A percentile compares a stretch with the other conserved stretches of the same genome.
These are phyloP conservation scores for Microsporum audouinii DNA, from an alignment of 2,329 filamentous ascomycete genomes.

Conservation along the genomic window DNA sequence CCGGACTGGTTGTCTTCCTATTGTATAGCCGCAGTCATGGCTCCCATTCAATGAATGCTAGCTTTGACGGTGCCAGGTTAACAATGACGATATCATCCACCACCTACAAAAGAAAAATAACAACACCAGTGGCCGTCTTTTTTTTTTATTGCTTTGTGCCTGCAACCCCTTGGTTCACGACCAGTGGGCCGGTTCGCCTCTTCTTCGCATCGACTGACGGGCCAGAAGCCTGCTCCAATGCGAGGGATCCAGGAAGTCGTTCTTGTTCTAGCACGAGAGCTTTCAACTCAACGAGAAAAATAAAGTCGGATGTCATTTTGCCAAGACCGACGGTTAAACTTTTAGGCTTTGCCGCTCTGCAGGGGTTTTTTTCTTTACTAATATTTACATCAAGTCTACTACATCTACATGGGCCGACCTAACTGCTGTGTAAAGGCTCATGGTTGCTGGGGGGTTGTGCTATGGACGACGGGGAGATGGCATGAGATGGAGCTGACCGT, in stretches of 20 bases:
- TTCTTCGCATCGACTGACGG: not conserved
- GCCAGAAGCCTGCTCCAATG: not conserved
- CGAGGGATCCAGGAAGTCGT: not conserved
- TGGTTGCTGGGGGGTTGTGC: not conserved
- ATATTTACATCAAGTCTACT: not conserved
- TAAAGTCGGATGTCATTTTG: conserved; percentile 7
- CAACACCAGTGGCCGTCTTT: not conserved
- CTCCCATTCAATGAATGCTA: conserved; percentile 1
- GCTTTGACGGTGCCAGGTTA: not conserved
- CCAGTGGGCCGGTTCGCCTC: not conserved
- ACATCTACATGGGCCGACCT: not conserved
- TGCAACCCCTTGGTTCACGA: not conserved
- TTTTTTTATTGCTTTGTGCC: not conserved
- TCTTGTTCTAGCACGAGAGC: not conserved
- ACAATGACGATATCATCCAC: not conserved
- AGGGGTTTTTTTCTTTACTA: not conserved
- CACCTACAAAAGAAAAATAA: not conserved
- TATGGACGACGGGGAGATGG: no score
- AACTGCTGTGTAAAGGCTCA: not conserved
- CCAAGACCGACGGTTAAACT: conserved; percentile 4
- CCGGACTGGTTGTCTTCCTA: not conserved
- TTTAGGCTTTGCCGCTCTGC: conserved; percentile 5
- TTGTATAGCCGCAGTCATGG: conserved; percentile 1
- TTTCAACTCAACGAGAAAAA: not conserved
- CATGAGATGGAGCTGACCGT: no score